Base-by-base conservation (phyloP, 2,329 filamentous ascomycete genomes). In the Thielaviopsis musarum region DNA sequence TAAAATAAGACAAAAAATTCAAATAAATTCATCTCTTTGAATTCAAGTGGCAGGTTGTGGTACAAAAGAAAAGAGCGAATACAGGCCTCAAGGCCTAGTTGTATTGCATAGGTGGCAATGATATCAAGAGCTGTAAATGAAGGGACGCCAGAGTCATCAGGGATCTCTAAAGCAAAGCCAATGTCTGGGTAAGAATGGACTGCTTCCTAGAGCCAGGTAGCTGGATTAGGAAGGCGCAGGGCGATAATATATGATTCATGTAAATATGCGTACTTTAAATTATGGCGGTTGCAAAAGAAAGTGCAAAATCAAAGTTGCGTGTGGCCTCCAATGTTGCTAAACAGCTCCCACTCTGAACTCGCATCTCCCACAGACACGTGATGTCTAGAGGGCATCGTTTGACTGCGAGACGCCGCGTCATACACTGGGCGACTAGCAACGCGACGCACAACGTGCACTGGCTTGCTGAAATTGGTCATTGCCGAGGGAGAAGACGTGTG, bases 321-420 rank as follows among this genome's bases (percentile, higher is more conserved):
- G 26, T 59, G 54, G 6, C 75, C 75, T 38, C 75, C 75, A 3
- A 77, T 65, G 13, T 75, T 73, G 28, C 70, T 68, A 62, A 74
- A 77, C 65, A 76, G 73, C 63, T 74, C 74, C 74, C 74, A 77
- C 4, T 70, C 70, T 3, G 71, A 67, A 59, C 69, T 65, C 30
- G 64, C 65, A 21, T 66, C 64, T 34, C 65, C 65, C 21, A 66
- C 65, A 28, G 28, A 24, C 55, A 41, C 22, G 24, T 57, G 41
- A 48, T 57, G 53, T 26, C 56, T 55, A 38, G 59, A 52, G 17
- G 52, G 57, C 30, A 59, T 26, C 12, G 53, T 58, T 19, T n/a
- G 52, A 13, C 60, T 55, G 4, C 57, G 53, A 1, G 53, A 53
- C 9, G 15, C 38, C 30, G 22, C 22, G 28, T 54, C 52, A 19